These are phyloP conservation scores for Tulasnella sp. DNA, from an alignment of 768 basidiomycete genomes.

Conservation along the genomic window DNA sequence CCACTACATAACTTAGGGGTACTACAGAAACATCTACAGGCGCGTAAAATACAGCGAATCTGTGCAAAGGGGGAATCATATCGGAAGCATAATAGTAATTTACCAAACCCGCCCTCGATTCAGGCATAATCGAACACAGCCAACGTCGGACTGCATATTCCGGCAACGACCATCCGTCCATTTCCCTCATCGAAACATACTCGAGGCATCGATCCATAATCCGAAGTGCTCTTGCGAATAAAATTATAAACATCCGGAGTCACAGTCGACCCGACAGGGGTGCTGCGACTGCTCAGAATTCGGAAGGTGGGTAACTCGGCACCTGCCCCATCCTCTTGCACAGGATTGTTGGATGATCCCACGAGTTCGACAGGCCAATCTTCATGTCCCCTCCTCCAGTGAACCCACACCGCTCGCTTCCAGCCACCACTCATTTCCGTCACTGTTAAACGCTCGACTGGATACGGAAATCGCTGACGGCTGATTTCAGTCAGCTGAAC, in stretches of 20 bases:
- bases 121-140: slow-evolving; percentile 11
- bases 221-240: background rate
- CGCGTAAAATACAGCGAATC: no score
- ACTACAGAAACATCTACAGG: no score
- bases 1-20: no score
- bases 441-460: slow-evolving; percentile 11
- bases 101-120: no score
- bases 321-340: background rate
- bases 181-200: slow-evolving; percentile 10
- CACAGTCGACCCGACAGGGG: background rate
- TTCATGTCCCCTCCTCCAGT: slow-evolving; percentile 10
- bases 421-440: slow-evolving; percentile 11
- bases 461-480: slow-evolving; percentile 11
- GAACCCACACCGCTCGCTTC: slow-evolving; percentile 11
- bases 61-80: no score
- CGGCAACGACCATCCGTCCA: slow-evolving; percentile 8
- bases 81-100: no score
- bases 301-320: background rate
- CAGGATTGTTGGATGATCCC: background rate
- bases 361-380: slow-evolving; percentile 7
- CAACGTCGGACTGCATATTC: slow-evolving; percentile 1
- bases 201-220: slow-evolving; percentile 6
- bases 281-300: slow-evolving; percentile 3
- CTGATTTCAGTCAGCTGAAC: no score
- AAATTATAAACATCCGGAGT: background rate